Evolutionary conservation across 176 grass and related monocot species (phyloP), one percentile per base, ranked within the genome.

Genomic region (Dendrocalamus sinicus): DNA sequence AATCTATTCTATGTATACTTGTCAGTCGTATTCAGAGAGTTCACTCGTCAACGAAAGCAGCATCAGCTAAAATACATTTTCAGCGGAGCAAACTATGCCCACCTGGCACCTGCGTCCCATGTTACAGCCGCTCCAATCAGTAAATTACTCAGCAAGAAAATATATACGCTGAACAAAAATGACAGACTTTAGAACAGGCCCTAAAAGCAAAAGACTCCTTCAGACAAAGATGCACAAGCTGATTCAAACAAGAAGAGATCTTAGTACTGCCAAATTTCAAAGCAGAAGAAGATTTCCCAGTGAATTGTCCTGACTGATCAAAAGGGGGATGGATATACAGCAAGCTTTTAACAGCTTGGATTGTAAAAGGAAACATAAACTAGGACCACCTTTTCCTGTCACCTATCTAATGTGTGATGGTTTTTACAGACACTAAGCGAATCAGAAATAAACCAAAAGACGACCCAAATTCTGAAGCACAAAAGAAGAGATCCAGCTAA

Each of bases 81-180:
- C 22, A 17, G 20, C 76, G 15, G 82, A 81, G 24, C 63, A 85
- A 85, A 73, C 4, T 70, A 78, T 83, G 70, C 11, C 6, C 77
- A 32, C 39, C 13, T 26, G 58, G 32, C 53, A 32, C 22, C n/a
- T 6, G n/a, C 39, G 9, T 63, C 44, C 1, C 45, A 35, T 39
- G 28, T 16, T 40, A 9, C 10, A 54, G 7, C 28, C 1, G 1
- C 20, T 37, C 40, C 53, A n/a, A 0, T 6, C 43, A 16, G 22
- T 5, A 12, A n/a, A 53, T 24, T 40, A 8, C 22, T 43, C 61
- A 4, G 11, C 46, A 67, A 65, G 71, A 65, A 43, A 10, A 70
- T 26, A 20, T 26, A 13, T 26, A 8, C 7, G 46, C 3, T 17
- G 58, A 54, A 76, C 20, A 74, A 13, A 13, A 8, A 13, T 1